Percentiles rank a stretch among this genome's conserved stretches.
Evolutionary conservation across 2,329 filamentous ascomycete genomes (phyloP).

Genomic region (Fusarium virguliforme): DNA sequence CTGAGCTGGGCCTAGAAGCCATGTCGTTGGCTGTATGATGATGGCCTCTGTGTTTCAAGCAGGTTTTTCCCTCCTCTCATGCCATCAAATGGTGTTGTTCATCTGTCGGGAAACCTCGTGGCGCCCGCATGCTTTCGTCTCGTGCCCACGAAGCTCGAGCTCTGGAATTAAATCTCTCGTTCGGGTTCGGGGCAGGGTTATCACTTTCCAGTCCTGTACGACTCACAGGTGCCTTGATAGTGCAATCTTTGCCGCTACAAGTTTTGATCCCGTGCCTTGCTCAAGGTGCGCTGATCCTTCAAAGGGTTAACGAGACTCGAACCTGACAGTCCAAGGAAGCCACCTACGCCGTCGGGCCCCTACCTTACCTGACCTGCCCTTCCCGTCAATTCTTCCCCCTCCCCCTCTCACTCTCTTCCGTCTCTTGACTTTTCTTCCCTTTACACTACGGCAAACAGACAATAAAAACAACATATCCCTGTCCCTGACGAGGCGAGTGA

Average conservation of each 20-base stretch:
- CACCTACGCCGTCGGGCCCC: constrained; percentile 40
- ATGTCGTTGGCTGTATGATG: constrained; percentile 21
- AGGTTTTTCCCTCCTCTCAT: constrained; percentile 31
- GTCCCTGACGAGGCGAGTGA: constrained; percentile 33
- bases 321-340: constrained; percentile 29
- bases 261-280: constrained; percentile 46
- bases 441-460: constrained; percentile 38
- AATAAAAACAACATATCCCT: constrained; percentile 29
- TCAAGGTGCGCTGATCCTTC: constrained; percentile 46
- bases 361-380: constrained; percentile 32
- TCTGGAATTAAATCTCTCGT: constrained; percentile 47
- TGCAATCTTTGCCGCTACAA: constrained; percentile 39
- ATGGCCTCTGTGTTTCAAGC: constrained; percentile 32
- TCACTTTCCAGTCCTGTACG: constrained; percentile 32
- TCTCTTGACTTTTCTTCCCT: constrained; percentile 18
- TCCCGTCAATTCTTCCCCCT: constrained; percentile 31
- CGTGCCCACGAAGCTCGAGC: constrained; percentile 31
- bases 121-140: constrained; percentile 27
- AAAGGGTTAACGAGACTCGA: constrained; percentile 26
- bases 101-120: constrained; percentile 12
- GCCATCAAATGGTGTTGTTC: constrained; percentile 22
- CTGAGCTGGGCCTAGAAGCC: constrained; percentile 15
- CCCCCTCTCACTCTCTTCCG: constrained; percentile 19
- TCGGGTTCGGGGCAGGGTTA: constrained; percentile 15
- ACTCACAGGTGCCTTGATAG: constrained; percentile 43